Base-by-base conservation (phyloP, 768 basidiomycete genomes). In the Lentinula edodes region DNA sequence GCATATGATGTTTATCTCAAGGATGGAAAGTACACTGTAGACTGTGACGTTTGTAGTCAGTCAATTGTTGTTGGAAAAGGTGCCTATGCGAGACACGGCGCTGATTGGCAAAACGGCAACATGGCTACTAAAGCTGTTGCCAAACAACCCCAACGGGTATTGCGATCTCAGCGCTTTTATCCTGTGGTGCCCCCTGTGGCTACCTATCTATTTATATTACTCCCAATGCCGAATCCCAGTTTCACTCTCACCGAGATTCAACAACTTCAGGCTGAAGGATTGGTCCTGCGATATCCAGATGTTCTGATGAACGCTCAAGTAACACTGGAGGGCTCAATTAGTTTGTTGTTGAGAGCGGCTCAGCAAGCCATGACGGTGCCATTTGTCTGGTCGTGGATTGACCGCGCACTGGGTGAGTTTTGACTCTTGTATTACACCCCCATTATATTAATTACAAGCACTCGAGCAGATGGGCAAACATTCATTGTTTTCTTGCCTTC, bases 241-340 rank as follows among this genome's bases (percentile, higher is more conserved):
- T 36, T 56, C 41, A 56, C 55, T 10, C 55, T 56, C 16, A 6
- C 41, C 23, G 55, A 56, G 18, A 56, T 56, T n/a, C 55, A 56
- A 10, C 85, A 85, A 71, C 75, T 78, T 10, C 84, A 83, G 54
- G 74, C 77, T 6, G 89, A 90, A 58, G 79, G 84, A 12, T 75
- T 86, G 61, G 89, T 85, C 67, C 83, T 92, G 28, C 84, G 86
- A 50, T 90, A 82, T 68, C 89, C 91, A 34, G 88, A 90, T 62
- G 77, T 79, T 45, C 72, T 91, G 1, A 70, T 79, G 3, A 86
- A 90, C 64, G 63, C 78, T 48, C 81, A 80, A 20, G 68, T 91
- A 16, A 79, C 73, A 1, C 76, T 83, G 50, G 89, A 90, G 15
- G 69, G 68, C 28, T 90, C 89, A 2, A 77, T 81, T 15, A 77